Evolutionary conservation across 176 grass and related monocot species (phyloP), one percentile per base, ranked within the genome.

Genomic region (Eleusine coracana): DNA sequence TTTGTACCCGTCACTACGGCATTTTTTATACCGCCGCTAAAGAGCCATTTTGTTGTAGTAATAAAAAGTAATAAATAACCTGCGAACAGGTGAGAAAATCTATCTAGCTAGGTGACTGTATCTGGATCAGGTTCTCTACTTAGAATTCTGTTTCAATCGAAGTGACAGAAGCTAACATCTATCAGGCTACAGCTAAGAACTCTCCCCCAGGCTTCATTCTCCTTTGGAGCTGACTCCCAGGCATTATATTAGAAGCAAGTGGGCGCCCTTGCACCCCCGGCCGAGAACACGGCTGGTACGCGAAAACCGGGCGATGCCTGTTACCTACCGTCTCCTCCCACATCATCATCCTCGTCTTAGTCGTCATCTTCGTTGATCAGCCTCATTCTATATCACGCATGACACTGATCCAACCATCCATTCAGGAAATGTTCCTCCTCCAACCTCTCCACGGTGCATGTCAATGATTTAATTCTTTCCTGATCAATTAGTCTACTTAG

Each of bases 231-330:
- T 56, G 58, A 85, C 50, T 78, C 66, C 74, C 28, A 62, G 23
- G 28, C 39, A 85, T 61, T 29, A 38, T 85, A 85, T 69, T 48
- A 85, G 7, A 10, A n/a, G 73, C 64, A 85, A 78, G 74, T 85
- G 65, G 83, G 65, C 52, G 46, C 65, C 65, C 25, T 48, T 70
- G 73, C 39, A 48, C 73, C 82, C 51, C 66, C 20, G 18, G 38
- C 28, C 65, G 71, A 20, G 66, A 85, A 85, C 83, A 78, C 38
- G 50, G 83, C 66, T 38, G 20, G 23, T 89, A 88, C 64, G 61
- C 27, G 78, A 92, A 84, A 89, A 89, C 71, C 21, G 81, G 84
- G 63, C 58, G 80, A 68, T 89, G 87, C 76, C 76, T 21, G 72
- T 78, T 66, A 90, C 82, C 81, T 92, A 86, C 83, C 86, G 64